phyloP scores from a whole-genome alignment of 495 filamentous ascomycete genomes.

The Talaromyces liani region DNA sequence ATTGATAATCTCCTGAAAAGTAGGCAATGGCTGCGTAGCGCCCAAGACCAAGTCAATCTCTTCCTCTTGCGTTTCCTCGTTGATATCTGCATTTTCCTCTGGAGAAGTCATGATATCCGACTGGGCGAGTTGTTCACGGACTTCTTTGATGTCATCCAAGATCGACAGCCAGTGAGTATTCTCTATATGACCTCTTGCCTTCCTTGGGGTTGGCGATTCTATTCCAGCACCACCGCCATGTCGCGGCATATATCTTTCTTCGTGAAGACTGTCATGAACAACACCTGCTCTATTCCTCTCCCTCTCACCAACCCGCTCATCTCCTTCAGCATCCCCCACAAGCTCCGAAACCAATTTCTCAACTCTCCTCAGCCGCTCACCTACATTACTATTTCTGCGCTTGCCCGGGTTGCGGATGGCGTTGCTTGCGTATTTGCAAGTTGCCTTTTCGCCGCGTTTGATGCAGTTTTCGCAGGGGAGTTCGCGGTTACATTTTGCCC shows the following conservation, averaged over 20 bases:
- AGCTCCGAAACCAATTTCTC: constrained; percentile 41
- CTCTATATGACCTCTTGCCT: constrained; percentile 29
- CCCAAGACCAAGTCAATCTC: constrained; percentile 25
- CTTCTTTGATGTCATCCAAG: constrained; percentile 34
- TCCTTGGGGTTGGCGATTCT: neutral
- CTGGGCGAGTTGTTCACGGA: constrained; percentile 24
- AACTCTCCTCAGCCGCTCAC: constrained; percentile 42
- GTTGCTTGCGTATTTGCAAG: constrained; percentile 39
- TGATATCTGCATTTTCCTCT: constrained; percentile 13
- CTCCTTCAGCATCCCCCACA: neutral
- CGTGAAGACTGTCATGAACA: constrained; percentile 9
- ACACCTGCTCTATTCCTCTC: constrained; percentile 20
- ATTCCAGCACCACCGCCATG: no score
- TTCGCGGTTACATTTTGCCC: constrained; percentile 39
- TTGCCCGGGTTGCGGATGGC: constrained; percentile 28
- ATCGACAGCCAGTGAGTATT: constrained; percentile 52
- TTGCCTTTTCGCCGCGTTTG: constrained; percentile 30
- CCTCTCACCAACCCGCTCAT: constrained; percentile 16
- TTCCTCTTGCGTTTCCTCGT: constrained; percentile 16
- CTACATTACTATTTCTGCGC: constrained; percentile 32
- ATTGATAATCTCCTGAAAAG: constrained; percentile 23
- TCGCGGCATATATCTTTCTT: neutral
- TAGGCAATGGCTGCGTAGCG: constrained; percentile 19
- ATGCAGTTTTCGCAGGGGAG: constrained; percentile 36
- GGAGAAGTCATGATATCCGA: constrained; percentile 9